phyloP scores from a whole-genome alignment of 495 filamentous ascomycete species.

The Aspergillus incahuasiensis region DNA sequence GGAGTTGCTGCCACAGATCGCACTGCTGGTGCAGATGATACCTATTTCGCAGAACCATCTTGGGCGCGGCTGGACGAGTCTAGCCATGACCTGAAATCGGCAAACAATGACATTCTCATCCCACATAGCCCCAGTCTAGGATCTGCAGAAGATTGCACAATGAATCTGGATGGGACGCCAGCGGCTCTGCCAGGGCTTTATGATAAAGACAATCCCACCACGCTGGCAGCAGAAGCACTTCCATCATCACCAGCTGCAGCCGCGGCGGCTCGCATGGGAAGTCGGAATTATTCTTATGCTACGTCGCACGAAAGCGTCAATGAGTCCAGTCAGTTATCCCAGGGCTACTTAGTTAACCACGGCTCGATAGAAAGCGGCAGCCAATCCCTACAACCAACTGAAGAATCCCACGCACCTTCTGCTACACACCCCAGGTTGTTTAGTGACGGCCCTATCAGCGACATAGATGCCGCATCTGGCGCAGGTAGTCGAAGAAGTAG shows the following conservation, averaged over 20 bases:
- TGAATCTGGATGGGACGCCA: slow-evolving; percentile 23
- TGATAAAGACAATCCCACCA: slow-evolving; percentile 45
- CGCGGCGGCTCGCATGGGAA: slow-evolving; percentile 52
- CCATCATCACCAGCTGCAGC: slow-evolving; percentile 65
- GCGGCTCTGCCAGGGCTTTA: slow-evolving; percentile 25
- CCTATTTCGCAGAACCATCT: slow-evolving; percentile 31
- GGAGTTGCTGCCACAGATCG: slow-evolving; percentile 29
- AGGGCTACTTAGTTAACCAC: slow-evolving; percentile 26
- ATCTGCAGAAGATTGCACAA: slow-evolving; percentile 20
- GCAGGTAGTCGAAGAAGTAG: slow-evolving; percentile 36
- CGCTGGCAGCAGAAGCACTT: slow-evolving; percentile 57
- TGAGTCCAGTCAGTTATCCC: slow-evolving; percentile 22
- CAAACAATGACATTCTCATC: slow-evolving; percentile 35
- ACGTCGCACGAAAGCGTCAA: slow-evolving; percentile 15
- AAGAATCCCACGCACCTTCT: slow-evolving; percentile 27
- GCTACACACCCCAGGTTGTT: slow-evolving; percentile 35
- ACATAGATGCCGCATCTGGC: slow-evolving; percentile 21
- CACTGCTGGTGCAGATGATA: slow-evolving; percentile 35
- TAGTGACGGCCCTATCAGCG: slow-evolving; percentile 28
- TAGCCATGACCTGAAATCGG: slow-evolving; percentile 16
- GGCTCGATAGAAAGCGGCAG: slow-evolving; percentile 21
- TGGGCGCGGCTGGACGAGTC: slow-evolving; percentile 26
- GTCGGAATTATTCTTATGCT: slow-evolving; percentile 27
- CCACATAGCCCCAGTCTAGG: slow-evolving; percentile 38
- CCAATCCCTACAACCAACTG: slow-evolving; percentile 30